Conservation (phyloP, 371 early-diverging fungal genomes). For the Mucor indicus region DNA sequence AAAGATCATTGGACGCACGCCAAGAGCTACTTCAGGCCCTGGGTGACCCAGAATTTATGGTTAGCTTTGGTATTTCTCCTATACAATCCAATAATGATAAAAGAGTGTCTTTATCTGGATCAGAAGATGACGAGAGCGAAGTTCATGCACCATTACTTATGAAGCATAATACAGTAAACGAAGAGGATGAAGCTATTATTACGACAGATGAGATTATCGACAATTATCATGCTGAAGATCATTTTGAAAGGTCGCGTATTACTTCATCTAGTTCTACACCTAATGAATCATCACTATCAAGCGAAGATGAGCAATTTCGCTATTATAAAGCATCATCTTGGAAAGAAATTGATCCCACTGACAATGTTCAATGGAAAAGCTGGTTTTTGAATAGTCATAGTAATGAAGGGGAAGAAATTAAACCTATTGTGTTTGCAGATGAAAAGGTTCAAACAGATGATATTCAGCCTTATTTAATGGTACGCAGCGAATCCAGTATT, state of each 20-base stretch:
- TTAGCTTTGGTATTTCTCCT: constrained; percentile 6
- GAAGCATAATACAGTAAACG: constrained; percentile 4
- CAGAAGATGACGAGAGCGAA: constrained; percentile 7
- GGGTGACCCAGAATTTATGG: constrained; percentile 19
- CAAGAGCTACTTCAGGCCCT: constrained; percentile 28
- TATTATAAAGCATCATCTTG: constrained; percentile 5
- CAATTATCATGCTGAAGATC: neutral
- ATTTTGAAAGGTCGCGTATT: constrained; percentile 1
- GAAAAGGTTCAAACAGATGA: constrained; percentile 19
- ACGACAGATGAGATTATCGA: neutral
- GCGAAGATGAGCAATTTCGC: neutral
- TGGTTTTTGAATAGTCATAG: constrained; percentile 12
- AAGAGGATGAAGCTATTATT: constrained; percentile 4
- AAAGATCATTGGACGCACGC: constrained; percentile 32
- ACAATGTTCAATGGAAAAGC: constrained; percentile 16
- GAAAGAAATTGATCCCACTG: constrained; percentile 6
- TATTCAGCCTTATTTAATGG: constrained; percentile 7
- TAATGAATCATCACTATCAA: neutral
- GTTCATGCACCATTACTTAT: constrained; percentile 20
- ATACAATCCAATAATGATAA: neutral
- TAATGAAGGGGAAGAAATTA: too few relatives aligned
- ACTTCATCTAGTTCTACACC: constrained; percentile 10
- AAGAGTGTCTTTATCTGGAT: neutral
- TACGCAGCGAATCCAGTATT: constrained; percentile 26
- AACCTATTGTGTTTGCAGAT: constrained; percentile 12